phyloP scores from a whole-genome alignment of 441 rosid genomes.

The Erodium trifolium region DNA sequence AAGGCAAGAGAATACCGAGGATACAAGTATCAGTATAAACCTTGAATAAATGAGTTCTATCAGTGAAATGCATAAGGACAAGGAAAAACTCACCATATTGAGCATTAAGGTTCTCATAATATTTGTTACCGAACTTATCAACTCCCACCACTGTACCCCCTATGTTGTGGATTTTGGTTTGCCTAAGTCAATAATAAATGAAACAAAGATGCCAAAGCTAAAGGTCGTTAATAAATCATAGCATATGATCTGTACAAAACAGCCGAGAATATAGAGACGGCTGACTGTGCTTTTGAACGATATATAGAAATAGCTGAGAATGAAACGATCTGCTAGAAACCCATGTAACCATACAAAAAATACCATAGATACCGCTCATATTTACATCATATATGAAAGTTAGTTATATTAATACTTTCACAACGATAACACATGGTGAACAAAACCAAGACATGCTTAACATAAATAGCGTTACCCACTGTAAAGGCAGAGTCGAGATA shows the following conservation, averaged over 20 bases:
- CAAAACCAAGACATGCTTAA: neutral
- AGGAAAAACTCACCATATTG: slow-evolving; percentile 52
- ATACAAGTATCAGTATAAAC: neutral
- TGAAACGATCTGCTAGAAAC: neutral
- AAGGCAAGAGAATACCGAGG: neutral
- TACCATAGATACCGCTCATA: neutral
- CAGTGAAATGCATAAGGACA: slow-evolving; percentile 5
- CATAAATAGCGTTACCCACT: neutral
- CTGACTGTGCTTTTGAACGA: too few relatives aligned
- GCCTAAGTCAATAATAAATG: slow-evolving; percentile 41
- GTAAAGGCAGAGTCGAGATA: neutral
- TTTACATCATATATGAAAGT: neutral
- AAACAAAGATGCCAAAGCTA: slow-evolving; percentile 8
- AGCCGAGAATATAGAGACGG: too few relatives aligned
- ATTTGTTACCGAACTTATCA: slow-evolving; percentile 88
- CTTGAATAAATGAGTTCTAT: neutral
- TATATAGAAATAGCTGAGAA: neutral
- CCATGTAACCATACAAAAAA: too few relatives aligned
- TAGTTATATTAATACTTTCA: neutral
- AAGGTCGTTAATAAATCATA: slow-evolving; percentile 8
- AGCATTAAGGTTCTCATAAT: slow-evolving; percentile 61
- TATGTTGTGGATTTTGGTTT: slow-evolving; percentile 83
- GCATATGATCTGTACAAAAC: neutral
- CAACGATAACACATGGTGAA: neutral
- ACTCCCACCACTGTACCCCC: slow-evolving; percentile 83